Evolutionary conservation across 1,139 yeast genomes (phyloP).

Genomic region (Trichomonascaceae sp.): DNA sequence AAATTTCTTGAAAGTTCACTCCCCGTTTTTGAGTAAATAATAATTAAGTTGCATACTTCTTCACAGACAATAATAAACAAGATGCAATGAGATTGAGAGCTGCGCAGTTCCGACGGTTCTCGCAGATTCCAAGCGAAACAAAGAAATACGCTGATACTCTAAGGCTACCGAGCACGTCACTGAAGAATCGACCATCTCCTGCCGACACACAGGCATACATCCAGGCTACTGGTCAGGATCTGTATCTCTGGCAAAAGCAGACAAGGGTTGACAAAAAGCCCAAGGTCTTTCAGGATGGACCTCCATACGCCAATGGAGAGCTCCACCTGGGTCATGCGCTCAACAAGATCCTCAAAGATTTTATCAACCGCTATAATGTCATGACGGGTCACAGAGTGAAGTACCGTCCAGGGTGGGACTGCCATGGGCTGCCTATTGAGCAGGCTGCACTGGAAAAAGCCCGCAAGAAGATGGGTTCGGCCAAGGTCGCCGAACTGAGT

Average conservation of each 20-base stretch:
- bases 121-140: too few species aligned
- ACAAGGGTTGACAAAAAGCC: conserved; percentile 9
- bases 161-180: conserved; percentile 39
- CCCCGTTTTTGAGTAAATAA: too few species aligned
- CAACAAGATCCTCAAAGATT: conserved; percentile 79
- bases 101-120: too few species aligned
- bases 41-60: too few species aligned
- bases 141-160: conserved; percentile 33
- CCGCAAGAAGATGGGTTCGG: conserved; percentile 27
- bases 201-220: conserved; percentile 16
- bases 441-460: conserved; percentile 48
- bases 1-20: too few species aligned
- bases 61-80: too few species aligned
- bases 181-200: conserved; percentile 36
- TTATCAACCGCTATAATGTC: conserved; percentile 61
- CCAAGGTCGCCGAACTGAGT: conserved; percentile 24
- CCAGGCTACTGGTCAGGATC: conserved; percentile 26
- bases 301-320: conserved; percentile 95
- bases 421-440: conserved; percentile 96
- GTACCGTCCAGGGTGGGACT: conserved; percentile 95
- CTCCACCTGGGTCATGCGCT: conserved; percentile 89
- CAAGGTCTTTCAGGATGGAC: conserved; percentile 82
- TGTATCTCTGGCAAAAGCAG: conserved; percentile 33
- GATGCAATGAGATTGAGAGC: too few species aligned
- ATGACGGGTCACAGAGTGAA: conserved; percentile 46